Percentiles rank a stretch among this genome's conserved stretches.
Evolutionary conservation across 164 flowering plant species (phyloP).

Genomic region (grape (Vitis vinifera)): ASM3070453v1 NC_081810.1:7492001-7492500

Average conservation of each 20-base stretch:
- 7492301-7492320: background rate
- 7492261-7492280: background rate
- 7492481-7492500: slow-evolving; percentile 79
- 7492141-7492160: background rate
- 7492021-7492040: no score
- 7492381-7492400: slow-evolving; percentile 86
- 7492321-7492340: slow-evolving; percentile 62
- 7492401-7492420: slow-evolving; percentile 82
- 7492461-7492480: slow-evolving; percentile 90
- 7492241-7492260: background rate
- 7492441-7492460: slow-evolving; percentile 90
- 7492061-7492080: no score
- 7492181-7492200: background rate
- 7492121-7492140: no score
- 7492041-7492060: no score
- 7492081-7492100: no score
- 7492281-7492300: background rate
- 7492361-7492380: slow-evolving; percentile 86
- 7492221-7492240: background rate
- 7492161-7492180: background rate
- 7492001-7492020: no score
- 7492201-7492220: background rate
- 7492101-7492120: no score
- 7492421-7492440: slow-evolving; percentile 93
- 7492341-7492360: slow-evolving; percentile 86